phyloP scores from a whole-genome alignment of 129 eudicot species.

The Logfia minima region DNA sequence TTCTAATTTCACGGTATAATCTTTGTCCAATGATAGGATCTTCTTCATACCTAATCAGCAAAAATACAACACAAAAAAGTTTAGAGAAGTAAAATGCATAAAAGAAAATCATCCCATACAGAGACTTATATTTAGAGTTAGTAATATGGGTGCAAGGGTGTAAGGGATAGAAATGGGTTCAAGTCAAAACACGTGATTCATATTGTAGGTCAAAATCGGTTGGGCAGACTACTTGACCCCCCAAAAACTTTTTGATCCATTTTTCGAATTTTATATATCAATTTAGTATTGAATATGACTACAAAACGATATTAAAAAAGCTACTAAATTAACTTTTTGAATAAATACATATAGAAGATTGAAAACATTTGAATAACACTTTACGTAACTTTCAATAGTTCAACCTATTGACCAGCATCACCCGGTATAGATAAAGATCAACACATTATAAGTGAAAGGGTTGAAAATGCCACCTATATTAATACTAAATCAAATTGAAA shows the following conservation, averaged over 20 bases:
- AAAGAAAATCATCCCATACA: neutral
- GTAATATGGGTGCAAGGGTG: neutral
- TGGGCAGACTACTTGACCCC: neutral
- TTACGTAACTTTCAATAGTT: neutral
- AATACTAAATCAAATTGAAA: neutral
- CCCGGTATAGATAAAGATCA: neutral
- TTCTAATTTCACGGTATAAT: conserved; percentile 83
- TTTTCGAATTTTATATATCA: too few relatives aligned
- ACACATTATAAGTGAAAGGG: neutral
- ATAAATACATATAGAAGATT: neutral
- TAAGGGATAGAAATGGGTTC: neutral
- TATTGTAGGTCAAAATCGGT: neutral
- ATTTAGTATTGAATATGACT: neutral
- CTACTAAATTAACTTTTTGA: neutral
- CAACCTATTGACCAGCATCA: neutral
- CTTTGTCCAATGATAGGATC: conserved; percentile 88
- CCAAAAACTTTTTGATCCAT: too few relatives aligned
- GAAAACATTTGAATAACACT: neutral
- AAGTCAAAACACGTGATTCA: neutral
- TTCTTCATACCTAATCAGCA: conserved; percentile 77
- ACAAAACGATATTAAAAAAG: neutral
- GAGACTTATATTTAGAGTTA: neutral
- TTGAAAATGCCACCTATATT: neutral
- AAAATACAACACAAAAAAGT: conserved; percentile 5
- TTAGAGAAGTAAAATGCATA: neutral